phyloP scores from a whole-genome alignment of 2,329 filamentous ascomycete genomes.

The Colletotrichum cereale region DNA sequence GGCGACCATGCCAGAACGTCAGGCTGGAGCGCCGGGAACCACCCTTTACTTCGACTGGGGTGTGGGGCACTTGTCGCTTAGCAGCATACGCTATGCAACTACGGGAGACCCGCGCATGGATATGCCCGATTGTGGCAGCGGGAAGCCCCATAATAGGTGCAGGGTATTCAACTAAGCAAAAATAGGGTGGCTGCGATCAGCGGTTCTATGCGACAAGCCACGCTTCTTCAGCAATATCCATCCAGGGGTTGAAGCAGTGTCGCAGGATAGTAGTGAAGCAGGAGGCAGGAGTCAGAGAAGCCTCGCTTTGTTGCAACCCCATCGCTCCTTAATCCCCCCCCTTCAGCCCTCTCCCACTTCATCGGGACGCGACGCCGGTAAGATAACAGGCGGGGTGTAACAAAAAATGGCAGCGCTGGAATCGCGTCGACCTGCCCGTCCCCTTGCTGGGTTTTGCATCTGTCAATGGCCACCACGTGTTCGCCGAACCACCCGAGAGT shows the following conservation, averaged over 20 bases:
- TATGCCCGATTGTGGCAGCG: slow-evolving; percentile 29
- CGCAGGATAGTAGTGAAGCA: slow-evolving; percentile 14
- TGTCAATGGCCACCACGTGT: slow-evolving; percentile 38
- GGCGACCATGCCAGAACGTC: slow-evolving; percentile 27
- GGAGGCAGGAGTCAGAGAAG: slow-evolving; percentile 26
- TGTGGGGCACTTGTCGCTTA: neutral
- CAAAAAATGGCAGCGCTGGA: slow-evolving; percentile 24
- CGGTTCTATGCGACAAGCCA: slow-evolving; percentile 35
- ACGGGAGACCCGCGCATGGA: slow-evolving; percentile 8
- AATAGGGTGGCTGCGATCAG: slow-evolving; percentile 18
- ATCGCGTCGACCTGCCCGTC: slow-evolving; percentile 24
- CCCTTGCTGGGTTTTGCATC: neutral
- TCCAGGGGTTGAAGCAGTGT: slow-evolving; percentile 31
- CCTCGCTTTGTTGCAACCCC: neutral
- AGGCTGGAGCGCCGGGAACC: slow-evolving; percentile 16
- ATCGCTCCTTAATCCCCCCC: neutral
- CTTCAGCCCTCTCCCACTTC: neutral
- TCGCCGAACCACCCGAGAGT: slow-evolving; percentile 23
- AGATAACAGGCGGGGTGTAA: slow-evolving; percentile 16
- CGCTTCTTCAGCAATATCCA: slow-evolving; percentile 35
- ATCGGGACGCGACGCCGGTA: neutral
- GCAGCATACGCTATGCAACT: neutral
- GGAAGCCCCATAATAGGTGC: slow-evolving; percentile 26
- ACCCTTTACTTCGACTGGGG: slow-evolving; percentile 22
- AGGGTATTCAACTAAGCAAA: slow-evolving; percentile 25